Evolutionary conservation across 2,329 filamentous ascomycete genomes (phyloP).

Genomic region (Tolypocladium cylindrosporum): DNA sequence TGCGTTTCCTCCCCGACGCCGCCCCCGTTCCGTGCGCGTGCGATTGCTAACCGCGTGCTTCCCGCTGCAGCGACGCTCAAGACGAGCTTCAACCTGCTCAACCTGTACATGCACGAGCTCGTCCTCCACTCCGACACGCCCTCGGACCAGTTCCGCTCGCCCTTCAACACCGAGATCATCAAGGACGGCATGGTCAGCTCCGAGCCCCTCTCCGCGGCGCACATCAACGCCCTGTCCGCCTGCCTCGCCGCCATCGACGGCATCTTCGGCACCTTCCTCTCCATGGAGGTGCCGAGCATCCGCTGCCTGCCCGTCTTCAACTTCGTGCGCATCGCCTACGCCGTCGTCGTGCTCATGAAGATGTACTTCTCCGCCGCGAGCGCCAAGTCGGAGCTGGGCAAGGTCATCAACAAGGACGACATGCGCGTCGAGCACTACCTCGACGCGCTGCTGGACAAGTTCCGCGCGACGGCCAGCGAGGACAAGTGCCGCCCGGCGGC

Average conservation of each 20-base stretch:
- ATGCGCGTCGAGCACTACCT: slow-evolving; percentile 59
- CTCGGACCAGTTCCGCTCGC: slow-evolving; percentile 41
- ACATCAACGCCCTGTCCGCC: slow-evolving; percentile 57
- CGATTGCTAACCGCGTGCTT: background rate
- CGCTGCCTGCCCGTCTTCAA: slow-evolving; percentile 60
- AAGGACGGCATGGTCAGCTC: slow-evolving; percentile 29
- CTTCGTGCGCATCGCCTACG: slow-evolving; percentile 63
- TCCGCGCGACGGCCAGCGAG: slow-evolving; percentile 51
- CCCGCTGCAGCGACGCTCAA: slow-evolving; percentile 45
- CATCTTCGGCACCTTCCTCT: slow-evolving; percentile 55
- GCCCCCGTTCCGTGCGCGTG: background rate
- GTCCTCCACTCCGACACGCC: slow-evolving; percentile 55
- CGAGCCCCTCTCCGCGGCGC: slow-evolving; percentile 34
- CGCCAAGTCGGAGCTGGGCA: slow-evolving; percentile 56
- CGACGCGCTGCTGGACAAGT: slow-evolving; percentile 58
- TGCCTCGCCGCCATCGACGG: slow-evolving; percentile 57
- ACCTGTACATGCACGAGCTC: slow-evolving; percentile 68
- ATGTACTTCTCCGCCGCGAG: slow-evolving; percentile 59
- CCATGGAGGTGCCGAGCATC: slow-evolving; percentile 47
- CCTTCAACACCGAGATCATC: slow-evolving; percentile 34
- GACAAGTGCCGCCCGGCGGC: slow-evolving; percentile 55
- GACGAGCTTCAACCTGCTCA: slow-evolving; percentile 55
- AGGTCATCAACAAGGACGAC: slow-evolving; percentile 56
- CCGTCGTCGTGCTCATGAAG: slow-evolving; percentile 63
- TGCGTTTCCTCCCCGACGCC: slow-evolving; percentile 24